These are phyloP conservation scores for Coemansia sp. DNA, from an alignment of 192 early-diverging fungal species.

Conservation along the genomic window DNA sequence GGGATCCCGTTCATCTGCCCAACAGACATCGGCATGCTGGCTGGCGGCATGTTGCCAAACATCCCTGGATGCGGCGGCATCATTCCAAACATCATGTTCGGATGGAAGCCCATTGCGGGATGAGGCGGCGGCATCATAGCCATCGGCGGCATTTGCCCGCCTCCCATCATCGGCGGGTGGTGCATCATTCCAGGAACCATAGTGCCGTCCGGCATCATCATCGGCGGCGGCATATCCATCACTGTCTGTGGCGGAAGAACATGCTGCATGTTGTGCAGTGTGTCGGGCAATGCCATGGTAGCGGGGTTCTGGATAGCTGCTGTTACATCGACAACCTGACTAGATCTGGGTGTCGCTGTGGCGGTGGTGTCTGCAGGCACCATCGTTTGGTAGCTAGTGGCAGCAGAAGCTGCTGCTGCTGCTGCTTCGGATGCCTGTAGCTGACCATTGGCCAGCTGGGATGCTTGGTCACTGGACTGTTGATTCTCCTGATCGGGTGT, in stretches of 20 bases:
- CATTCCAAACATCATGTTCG: slow-evolving; percentile 54
- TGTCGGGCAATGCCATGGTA: slow-evolving; percentile 5
- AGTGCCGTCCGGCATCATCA: slow-evolving; percentile 30
- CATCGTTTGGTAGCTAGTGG: neutral
- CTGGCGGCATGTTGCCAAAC: slow-evolving; percentile 38
- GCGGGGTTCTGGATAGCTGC: neutral
- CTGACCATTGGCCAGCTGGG: neutral
- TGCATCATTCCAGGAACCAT: slow-evolving; percentile 37
- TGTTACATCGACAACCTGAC: neutral
- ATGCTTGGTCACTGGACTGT: neutral
- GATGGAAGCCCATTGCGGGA: slow-evolving; percentile 42
- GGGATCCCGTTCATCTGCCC: slow-evolving; percentile 28
- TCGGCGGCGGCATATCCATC: slow-evolving; percentile 29
- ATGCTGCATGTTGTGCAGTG: slow-evolving; percentile 31
- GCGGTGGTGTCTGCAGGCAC: neutral
- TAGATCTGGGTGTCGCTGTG: neutral
- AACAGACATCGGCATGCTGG: slow-evolving; percentile 25
- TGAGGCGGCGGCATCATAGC: slow-evolving; percentile 40
- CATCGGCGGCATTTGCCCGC: slow-evolving; percentile 37
- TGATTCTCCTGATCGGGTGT: slow-evolving; percentile 3
- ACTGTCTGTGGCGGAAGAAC: slow-evolving; percentile 16
- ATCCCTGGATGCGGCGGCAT: slow-evolving; percentile 43
- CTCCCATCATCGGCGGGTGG: slow-evolving; percentile 7
- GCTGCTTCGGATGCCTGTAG: neutral
- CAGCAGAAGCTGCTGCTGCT: no score